Percentiles rank a stretch among this genome's conserved stretches.
Conservation (phyloP, 441 rosid species). For the Capsella rubella region DNA sequence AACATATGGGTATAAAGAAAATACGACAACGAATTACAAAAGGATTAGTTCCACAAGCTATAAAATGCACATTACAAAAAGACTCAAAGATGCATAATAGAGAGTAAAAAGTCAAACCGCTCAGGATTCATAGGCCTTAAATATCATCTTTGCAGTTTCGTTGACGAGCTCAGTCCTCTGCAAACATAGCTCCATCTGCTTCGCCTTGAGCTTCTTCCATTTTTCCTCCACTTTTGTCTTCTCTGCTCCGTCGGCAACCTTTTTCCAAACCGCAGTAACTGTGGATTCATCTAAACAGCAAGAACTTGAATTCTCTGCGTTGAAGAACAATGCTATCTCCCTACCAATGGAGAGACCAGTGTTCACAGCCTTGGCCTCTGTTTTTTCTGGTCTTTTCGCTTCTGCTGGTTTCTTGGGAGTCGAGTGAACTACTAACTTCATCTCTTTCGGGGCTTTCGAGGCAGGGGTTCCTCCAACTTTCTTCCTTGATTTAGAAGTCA, state of each 20-base stretch:
- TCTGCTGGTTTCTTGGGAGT: conserved; percentile 1
- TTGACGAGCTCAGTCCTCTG: conserved; percentile 24
- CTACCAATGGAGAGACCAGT: conserved; percentile 5
- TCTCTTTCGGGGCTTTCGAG: neutral
- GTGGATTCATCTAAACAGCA: conserved; percentile 32
- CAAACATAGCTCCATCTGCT: conserved; percentile 36
- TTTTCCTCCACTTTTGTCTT: conserved; percentile 36
- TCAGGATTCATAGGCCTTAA: conserved; percentile 29
- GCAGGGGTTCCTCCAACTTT: conserved; percentile 12
- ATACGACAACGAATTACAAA: neutral
- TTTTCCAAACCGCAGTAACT: conserved; percentile 20
- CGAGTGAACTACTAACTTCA: neutral
- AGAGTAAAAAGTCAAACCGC: conserved; percentile 10
- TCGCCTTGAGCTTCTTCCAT: conserved; percentile 36
- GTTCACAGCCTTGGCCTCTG: neutral
- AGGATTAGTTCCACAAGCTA: conserved; percentile 24
- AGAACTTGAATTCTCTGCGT: neutral
- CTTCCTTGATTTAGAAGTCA: conserved; percentile 29
- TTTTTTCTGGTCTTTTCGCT: neutral
- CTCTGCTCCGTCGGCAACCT: conserved; percentile 33
- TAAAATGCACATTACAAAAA: conserved; percentile 10
- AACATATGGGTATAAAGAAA: conserved; percentile 20
- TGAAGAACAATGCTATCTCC: conserved; percentile 26
- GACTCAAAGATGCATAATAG: conserved; percentile 4
- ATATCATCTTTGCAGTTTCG: conserved; percentile 24